Conservation (phyloP, 345 rosid species). For the Populus deltoides region DNA sequence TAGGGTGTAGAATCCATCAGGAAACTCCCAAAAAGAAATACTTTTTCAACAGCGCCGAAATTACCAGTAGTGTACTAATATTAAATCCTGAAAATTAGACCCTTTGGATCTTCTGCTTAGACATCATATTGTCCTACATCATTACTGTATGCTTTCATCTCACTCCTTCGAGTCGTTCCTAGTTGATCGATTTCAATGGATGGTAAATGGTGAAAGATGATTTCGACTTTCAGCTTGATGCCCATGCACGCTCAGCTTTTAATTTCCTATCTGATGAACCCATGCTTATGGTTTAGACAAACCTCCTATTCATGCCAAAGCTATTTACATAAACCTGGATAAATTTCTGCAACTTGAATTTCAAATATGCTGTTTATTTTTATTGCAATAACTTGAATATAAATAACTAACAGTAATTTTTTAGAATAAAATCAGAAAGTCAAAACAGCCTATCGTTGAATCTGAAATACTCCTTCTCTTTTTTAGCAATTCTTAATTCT, state of each 20-base stretch:
- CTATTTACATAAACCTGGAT: not conserved
- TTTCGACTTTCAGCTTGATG: not conserved
- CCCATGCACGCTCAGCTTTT: not conserved
- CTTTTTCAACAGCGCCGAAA: too few species aligned
- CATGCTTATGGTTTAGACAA: not conserved
- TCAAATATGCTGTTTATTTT: not conserved
- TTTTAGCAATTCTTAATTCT: not conserved
- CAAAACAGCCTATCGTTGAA: not conserved
- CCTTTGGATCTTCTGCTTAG: not conserved
- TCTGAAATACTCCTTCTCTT: not conserved
- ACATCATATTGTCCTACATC: not conserved
- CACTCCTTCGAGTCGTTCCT: not conserved
- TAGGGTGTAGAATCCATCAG: not conserved
- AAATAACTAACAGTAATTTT: not conserved
- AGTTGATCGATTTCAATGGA: not conserved
- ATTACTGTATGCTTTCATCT: not conserved
- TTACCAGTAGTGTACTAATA: too few species aligned
- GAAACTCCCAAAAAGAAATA: too few species aligned
- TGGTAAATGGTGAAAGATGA: not conserved
- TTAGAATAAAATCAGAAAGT: not conserved
- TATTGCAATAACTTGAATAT: not conserved
- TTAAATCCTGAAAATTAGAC: not conserved
- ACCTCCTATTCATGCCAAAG: not conserved
- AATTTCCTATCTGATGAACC: not conserved
- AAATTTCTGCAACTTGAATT: not conserved